These are phyloP conservation scores for Aspergillus baeticus DNA, from an alignment of 495 filamentous ascomycete genomes.

Conservation along the genomic window DNA sequence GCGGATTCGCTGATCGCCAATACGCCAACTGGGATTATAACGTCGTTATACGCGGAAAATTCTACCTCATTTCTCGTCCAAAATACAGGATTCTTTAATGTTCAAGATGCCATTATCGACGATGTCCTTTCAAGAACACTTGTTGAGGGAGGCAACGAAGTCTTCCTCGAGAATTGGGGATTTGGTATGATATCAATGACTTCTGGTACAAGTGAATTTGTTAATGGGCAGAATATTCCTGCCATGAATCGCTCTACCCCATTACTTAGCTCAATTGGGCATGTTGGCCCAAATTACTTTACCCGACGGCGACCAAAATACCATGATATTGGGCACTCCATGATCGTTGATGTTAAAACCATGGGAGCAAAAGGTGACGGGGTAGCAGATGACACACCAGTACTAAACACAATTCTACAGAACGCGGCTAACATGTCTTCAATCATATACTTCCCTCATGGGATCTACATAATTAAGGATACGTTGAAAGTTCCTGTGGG, in stretches of 20 bases:
- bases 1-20: no score
- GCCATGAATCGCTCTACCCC: no score
- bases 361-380: slow-evolving; percentile 65
- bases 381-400: slow-evolving; percentile 46
- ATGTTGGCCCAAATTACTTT: slow-evolving; percentile 29
- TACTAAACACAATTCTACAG: slow-evolving; percentile 64
- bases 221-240: no score
- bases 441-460: slow-evolving; percentile 79
- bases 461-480: slow-evolving; percentile 73
- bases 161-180: no score
- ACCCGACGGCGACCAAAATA: slow-evolving; percentile 30
- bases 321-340: slow-evolving; percentile 34
- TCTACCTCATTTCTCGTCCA: slow-evolving; percentile 7
- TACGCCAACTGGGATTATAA: no score
- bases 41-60: no score
- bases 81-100: slow-evolving; percentile 17
- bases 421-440: slow-evolving; percentile 49
- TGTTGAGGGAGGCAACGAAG: no score
- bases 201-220: no score
- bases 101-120: slow-evolving; percentile 8
- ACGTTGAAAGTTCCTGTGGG: slow-evolving; percentile 68
- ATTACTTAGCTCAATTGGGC: no score
- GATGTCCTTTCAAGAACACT: no score
- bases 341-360: slow-evolving; percentile 64
- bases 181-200: no score